These are phyloP conservation scores for Niveomyces coronatus DNA, from an alignment of 2,329 filamentous ascomycete species.

Conservation along the genomic window DNA sequence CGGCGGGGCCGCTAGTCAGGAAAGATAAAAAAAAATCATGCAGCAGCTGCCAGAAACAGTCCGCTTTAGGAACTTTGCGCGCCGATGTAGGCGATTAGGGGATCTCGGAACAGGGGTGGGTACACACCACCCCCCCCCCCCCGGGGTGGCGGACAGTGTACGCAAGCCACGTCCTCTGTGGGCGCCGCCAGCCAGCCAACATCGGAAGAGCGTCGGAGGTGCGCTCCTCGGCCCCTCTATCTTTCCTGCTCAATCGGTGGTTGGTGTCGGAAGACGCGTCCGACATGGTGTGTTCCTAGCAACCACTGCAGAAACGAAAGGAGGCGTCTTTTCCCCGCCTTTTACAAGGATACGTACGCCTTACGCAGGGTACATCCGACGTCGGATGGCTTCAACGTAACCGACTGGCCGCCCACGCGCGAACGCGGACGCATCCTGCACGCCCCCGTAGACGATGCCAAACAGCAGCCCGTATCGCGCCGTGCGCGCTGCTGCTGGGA, in stretches of 20 bases:
- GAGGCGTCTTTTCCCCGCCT: background rate
- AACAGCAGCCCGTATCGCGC: constrained; percentile 71
- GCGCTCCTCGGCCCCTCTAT: no score
- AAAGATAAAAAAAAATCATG: no score
- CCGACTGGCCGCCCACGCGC: constrained; percentile 61
- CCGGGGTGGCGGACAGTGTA: background rate
- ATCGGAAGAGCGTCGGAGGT: background rate
- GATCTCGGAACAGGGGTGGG: constrained; percentile 4
- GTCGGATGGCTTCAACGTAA: constrained; percentile 60
- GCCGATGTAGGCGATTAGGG: constrained; percentile 10
- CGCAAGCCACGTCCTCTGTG: background rate
- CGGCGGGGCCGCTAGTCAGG: constrained; percentile 1
- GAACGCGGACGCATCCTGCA: constrained; percentile 65
- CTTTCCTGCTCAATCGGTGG: no score
- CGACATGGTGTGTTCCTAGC: background rate
- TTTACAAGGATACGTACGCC: background rate
- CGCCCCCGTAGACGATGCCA: constrained; percentile 67
- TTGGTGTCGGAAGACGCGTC: background rate
- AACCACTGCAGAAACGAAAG: background rate
- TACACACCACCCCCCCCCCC: background rate
- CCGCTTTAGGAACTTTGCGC: constrained; percentile 4
- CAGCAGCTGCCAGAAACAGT: constrained; percentile 5
- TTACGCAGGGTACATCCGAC: constrained; percentile 22
- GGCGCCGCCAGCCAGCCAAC: background rate
- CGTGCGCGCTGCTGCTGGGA: constrained; percentile 65